These are phyloP conservation scores for Chrysochromulina parva DNA, from an alignment of 78 protist species.

Conservation along the genomic window DNA sequence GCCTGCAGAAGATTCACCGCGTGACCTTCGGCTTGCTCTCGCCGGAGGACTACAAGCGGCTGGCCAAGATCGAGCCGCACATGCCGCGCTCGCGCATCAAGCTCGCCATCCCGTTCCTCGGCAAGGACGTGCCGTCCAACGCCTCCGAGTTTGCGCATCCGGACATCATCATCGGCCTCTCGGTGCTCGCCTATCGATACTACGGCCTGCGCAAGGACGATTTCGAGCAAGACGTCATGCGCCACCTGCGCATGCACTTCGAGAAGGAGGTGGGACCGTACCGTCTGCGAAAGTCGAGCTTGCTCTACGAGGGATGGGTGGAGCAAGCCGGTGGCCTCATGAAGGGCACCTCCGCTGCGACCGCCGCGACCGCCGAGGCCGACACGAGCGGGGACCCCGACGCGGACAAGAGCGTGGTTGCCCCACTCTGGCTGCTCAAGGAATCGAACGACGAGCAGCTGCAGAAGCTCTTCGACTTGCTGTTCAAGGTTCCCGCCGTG, in stretches of 20 bases:
- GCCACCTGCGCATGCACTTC: not conserved
- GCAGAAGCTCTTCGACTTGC: not conserved
- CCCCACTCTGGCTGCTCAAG: not conserved
- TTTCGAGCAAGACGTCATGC: not conserved
- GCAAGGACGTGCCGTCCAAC: conserved; percentile 57
- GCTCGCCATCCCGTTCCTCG: conserved; percentile 50
- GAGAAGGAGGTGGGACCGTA: conserved; percentile 20
- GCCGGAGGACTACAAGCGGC: not conserved
- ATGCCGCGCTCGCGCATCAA: not conserved
- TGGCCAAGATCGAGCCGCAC: conserved; percentile 4
- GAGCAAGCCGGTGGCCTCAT: not conserved
- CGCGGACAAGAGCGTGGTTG: not conserved
- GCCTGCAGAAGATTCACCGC: conserved; percentile 49
- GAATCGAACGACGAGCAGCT: not conserved
- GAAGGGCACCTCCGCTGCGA: not conserved
- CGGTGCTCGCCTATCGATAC: conserved; percentile 59
- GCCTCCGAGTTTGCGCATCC: conserved; percentile 73
- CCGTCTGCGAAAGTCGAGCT: not conserved
- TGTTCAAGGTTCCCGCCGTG: not conserved
- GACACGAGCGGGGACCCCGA: not conserved
- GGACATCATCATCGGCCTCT: conserved; percentile 61
- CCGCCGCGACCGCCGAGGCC: not conserved
- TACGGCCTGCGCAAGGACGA: conserved; percentile 36
- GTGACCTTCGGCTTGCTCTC: conserved; percentile 63
- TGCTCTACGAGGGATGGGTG: not conserved